These are phyloP conservation scores for Skeletonema grethae DNA, from an alignment of 108 stramenopile species.

Conservation along the genomic window DNA sequence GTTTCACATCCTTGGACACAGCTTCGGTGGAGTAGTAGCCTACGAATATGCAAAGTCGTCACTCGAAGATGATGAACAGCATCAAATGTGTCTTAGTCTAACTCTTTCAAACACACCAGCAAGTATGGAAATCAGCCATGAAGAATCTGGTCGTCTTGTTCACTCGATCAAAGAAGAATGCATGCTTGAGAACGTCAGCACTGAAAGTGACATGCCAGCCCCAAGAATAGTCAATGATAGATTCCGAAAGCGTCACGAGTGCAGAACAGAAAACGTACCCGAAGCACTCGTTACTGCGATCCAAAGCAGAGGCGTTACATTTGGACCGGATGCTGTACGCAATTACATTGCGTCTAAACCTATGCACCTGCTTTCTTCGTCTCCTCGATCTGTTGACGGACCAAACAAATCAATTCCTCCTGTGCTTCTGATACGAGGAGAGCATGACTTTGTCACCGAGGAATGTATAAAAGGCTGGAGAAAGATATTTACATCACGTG, in stretches of 20 bases:
- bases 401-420: slow-evolving; percentile 19
- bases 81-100: slow-evolving; percentile 30
- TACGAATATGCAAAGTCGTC: slow-evolving; percentile 40
- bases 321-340: slow-evolving; percentile 35
- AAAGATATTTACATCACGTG: slow-evolving; percentile 18
- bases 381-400: slow-evolving; percentile 6
- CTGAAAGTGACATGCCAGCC: neutral
- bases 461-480: slow-evolving; percentile 46
- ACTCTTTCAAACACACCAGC: slow-evolving; percentile 41
- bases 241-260: slow-evolving; percentile 37
- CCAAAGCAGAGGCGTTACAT: slow-evolving; percentile 29
- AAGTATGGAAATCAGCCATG: slow-evolving; percentile 40
- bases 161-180: slow-evolving; percentile 25
- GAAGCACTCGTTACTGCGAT: slow-evolving; percentile 36
- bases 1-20: slow-evolving; percentile 49
- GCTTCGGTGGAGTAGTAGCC: slow-evolving; percentile 45
- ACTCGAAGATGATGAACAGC: neutral
- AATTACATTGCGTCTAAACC: slow-evolving; percentile 34
- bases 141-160: slow-evolving; percentile 35
- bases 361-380: slow-evolving; percentile 3
- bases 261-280: slow-evolving; percentile 34
- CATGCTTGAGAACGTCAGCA: neutral
- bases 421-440: slow-evolving; percentile 45
- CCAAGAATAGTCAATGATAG: slow-evolving; percentile 19
- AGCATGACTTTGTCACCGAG: slow-evolving; percentile 50